These are phyloP conservation scores for Protea cynaroides DNA, from an alignment of 164 flowering plant species.

Conservation along the genomic window DNA sequence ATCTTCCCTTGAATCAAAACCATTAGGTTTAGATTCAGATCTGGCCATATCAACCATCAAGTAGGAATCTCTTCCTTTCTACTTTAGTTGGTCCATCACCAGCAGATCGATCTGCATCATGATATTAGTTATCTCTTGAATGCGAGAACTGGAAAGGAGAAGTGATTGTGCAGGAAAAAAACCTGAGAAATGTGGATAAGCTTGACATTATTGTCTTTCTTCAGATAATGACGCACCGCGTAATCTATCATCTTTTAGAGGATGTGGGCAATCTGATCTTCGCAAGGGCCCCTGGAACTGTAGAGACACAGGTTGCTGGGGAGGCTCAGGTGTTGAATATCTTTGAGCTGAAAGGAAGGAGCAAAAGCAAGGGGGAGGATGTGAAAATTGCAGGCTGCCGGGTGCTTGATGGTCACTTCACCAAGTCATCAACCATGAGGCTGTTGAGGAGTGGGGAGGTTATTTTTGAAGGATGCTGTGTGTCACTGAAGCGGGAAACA, in stretches of 20 bases:
- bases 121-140: too few species aligned
- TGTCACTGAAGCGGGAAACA: slow-evolving; percentile 68
- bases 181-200: background rate
- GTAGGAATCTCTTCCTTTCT: too few species aligned
- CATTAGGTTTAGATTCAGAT: too few species aligned
- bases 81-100: too few species aligned
- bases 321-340: slow-evolving; percentile 74
- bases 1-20: too few species aligned
- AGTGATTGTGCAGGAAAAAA: background rate
- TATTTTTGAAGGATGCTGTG: slow-evolving; percentile 67
- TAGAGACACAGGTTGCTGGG: slow-evolving; percentile 71
- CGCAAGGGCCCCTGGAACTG: slow-evolving; percentile 85
- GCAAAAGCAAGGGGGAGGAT: slow-evolving; percentile 61
- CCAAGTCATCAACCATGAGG: slow-evolving; percentile 52
- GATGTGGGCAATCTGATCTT: slow-evolving; percentile 75
- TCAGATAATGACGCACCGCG: slow-evolving; percentile 61
- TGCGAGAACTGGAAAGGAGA: too few species aligned
- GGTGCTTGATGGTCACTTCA: slow-evolving; percentile 54
- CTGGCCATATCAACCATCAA: too few species aligned
- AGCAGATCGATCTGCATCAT: too few species aligned
- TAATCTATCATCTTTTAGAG: slow-evolving; percentile 87
- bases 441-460: slow-evolving; percentile 83
- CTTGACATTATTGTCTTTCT: slow-evolving; percentile 8
- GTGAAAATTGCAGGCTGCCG: slow-evolving; percentile 89
- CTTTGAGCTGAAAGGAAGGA: slow-evolving; percentile 67